A percentile compares a stretch with the other conserved stretches of the same genome.
Conservation (phyloP, 2,329 filamentous ascomycete genomes). For the Colletotrichum cordylinicola region DNA sequence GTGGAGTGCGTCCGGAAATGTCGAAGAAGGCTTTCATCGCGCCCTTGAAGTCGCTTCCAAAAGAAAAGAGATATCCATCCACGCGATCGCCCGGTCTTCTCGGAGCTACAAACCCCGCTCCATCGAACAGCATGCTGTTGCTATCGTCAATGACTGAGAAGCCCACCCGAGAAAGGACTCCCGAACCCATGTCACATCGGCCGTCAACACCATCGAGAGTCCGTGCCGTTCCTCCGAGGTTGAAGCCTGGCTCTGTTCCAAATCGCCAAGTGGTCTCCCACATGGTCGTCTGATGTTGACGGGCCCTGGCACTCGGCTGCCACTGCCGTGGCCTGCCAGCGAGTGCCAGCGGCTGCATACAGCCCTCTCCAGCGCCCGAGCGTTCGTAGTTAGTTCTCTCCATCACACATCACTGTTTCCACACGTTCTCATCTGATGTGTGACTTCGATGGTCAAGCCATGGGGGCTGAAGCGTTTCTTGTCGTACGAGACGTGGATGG, state of each 20-base stretch:
- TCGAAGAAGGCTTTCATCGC: not conserved
- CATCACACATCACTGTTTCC: not conserved
- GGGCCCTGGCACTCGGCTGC: not conserved
- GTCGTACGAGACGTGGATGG: not conserved
- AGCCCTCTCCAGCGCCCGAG: not conserved
- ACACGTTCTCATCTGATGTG: not conserved
- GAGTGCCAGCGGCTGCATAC: not conserved
- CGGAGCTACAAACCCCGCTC: not conserved
- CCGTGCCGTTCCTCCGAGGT: not conserved
- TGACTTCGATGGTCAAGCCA: not conserved
- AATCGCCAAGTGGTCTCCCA: not conserved
- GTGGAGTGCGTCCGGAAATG: not conserved
- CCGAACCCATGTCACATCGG: not conserved
- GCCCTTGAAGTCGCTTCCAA: not conserved
- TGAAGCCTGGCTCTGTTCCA: not conserved
- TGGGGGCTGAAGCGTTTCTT: not conserved
- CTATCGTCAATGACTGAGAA: not conserved
- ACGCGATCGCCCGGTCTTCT: not conserved
- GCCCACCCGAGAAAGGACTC: not conserved
- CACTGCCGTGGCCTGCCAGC: not conserved
- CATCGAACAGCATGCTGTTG: not conserved
- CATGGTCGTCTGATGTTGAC: not conserved
- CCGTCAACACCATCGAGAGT: not conserved
- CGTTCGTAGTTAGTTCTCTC: not conserved
- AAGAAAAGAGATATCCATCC: not conserved